Percentiles rank a stretch among this genome's conserved stretches.
phyloP scores from a whole-genome alignment of 768 basidiomycete species.

The Candolleomyces efflorescens region DNA sequence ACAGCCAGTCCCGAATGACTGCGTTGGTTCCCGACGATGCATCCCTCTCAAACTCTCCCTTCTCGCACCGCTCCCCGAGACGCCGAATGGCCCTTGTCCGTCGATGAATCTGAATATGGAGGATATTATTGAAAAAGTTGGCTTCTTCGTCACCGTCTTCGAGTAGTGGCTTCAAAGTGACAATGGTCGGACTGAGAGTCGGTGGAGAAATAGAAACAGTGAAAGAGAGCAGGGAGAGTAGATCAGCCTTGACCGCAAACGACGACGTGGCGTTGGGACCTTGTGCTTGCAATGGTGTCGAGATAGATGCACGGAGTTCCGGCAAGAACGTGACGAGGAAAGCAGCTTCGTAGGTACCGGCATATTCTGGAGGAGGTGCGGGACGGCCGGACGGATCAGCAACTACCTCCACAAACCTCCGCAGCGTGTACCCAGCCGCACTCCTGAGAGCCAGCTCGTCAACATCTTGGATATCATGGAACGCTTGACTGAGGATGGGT shows the following conservation, averaged over 20 bases:
- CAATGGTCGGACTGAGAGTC: slow-evolving; percentile 4
- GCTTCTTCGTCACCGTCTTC: slow-evolving; percentile 91
- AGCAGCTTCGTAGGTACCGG: slow-evolving; percentile 43
- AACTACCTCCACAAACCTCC: slow-evolving; percentile 69
- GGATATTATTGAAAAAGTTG: slow-evolving; percentile 94
- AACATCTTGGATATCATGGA: slow-evolving; percentile 85
- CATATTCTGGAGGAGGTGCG: slow-evolving; percentile 9
- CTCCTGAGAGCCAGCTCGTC: slow-evolving; percentile 83
- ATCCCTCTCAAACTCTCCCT: slow-evolving; percentile 57
- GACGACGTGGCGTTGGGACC: slow-evolving; percentile 1
- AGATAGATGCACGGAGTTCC: slow-evolving; percentile 36
- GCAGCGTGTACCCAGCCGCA: slow-evolving; percentile 72
- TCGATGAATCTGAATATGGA: slow-evolving; percentile 90
- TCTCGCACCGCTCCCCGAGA: slow-evolving; percentile 73
- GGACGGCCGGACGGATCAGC: slow-evolving; percentile 19
- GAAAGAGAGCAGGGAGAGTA: slow-evolving; percentile 2
- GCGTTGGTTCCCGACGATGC: background rate
- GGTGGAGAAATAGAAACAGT: background rate
- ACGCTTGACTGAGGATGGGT: slow-evolving; percentile 76
- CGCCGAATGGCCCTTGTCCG: slow-evolving; percentile 81
- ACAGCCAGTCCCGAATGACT: slow-evolving; percentile 12
- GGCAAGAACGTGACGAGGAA: slow-evolving; percentile 70
- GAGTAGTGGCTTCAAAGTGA: slow-evolving; percentile 59
- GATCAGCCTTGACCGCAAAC: slow-evolving; percentile 5
- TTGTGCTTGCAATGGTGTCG: slow-evolving; percentile 3